Base-by-base conservation (phyloP, 352 stramenopile species). In the Thraustochytrium striatum region DNA sequence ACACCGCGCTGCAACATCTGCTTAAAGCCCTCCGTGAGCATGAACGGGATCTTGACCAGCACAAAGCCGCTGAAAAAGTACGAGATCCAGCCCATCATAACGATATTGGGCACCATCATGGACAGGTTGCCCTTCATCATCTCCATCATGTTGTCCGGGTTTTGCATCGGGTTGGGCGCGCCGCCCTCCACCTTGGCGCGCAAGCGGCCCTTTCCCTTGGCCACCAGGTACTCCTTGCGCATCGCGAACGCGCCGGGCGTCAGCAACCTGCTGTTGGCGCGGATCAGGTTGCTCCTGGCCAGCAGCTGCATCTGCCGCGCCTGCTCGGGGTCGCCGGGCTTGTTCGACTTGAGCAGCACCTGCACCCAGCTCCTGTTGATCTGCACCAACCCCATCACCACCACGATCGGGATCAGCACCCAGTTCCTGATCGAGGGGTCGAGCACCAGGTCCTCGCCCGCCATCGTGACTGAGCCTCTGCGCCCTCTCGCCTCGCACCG, bases 61-160 rank as follows among this genome's bases (percentile, higher is more conserved):
- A 99, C 94, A 79, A 98, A 99, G 62, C 96, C 96, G 70, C 89
- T 88, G 81, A 99, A 99, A 84, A 99, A 99, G 86, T 98, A 97
- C 83, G 90, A 95, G 85, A 98, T 98, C 72, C 97, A 94, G 35
- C 95, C 93, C 94, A 98, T 98, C 95, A 99, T 99, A 82, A 98
- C 65, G 65, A 75, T 75, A 28, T 75, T 75, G 8, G 65, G 65
- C 21, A 75, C 28, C 65, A 75, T 75, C 65, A 98, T 98, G 16
- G 92, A 95, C 91, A 98, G 98, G 84, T 98, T 97, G 78, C 94
- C 94, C 87, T 98, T 98, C 92, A 98, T 97, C 88, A 96, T 96
- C 83, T 97, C 93, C 78, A 98, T 93, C 94, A 98, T 98, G 61
- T 88, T 91, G 83, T 95, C 93, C 39, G 94, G 93, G 84, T 97